Base-by-base conservation (phyloP, 176 grass and related monocot species). In the Aechmea fasciata region DNA sequence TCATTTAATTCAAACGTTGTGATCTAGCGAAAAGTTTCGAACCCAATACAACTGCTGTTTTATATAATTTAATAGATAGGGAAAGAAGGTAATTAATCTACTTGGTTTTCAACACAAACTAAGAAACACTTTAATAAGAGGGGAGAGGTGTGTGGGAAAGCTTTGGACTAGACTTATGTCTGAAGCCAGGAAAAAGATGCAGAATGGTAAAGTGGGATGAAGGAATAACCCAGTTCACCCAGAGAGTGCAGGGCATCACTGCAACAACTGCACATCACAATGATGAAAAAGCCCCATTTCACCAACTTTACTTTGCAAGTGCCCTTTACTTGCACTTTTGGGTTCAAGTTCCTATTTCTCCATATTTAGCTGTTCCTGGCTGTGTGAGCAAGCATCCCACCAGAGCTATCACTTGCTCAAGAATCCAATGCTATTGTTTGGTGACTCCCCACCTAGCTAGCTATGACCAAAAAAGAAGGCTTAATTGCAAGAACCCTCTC, bases 381-480 rank as follows among this genome's bases (percentile, higher is more conserved):
- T 15, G 13, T 13, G 24, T 66, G 64, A 14, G 3, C 29, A 15
- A 66, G 47, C 57, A 66, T 9, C 26, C 7, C 64, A 66, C 64
- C 3, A 48, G 28, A 1, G 28, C 28, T 12, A n/a, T 66, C 25
- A 66, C 29, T 65, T 62, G 74, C 25, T 65, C 71, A 51, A 33
- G 77, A 73, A 80, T 80, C 78, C 78, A 74, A 80, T 80, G 70
- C 52, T 73, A 12, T 22, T 48, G 18, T 23, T 48, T 65, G 33
- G 33, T 41, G 78, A 80, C 70, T 9, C 10, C 59, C 77, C 48
- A 72, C 59, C 78, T 73, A 48, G 25, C 25, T 15, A 9, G n/a
- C n/a, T 2, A 61, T 70, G 68, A 63, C 41, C 66, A 64, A 49
- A 12, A 64, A 79, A 64, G 28, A 11, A 13, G 50, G 9, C 63